phyloP scores from a whole-genome alignment of 2,329 filamentous ascomycete genomes.

The Diatrype stigma region DNA sequence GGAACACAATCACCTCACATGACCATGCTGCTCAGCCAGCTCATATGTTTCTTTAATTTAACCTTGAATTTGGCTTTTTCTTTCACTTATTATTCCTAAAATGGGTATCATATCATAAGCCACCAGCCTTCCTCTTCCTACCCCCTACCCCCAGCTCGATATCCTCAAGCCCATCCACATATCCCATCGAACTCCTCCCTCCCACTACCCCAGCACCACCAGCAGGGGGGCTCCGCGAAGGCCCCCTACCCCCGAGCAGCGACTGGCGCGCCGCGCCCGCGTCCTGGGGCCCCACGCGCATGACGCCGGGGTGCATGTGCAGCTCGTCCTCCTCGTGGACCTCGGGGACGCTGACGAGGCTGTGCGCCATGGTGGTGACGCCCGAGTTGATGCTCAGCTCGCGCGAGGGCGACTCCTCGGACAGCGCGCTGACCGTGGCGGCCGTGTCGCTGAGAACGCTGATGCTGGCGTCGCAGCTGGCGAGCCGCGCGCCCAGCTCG shows the following conservation, averaged over 20 bases:
- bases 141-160: constrained; percentile 17
- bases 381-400: neutral
- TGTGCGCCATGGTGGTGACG: constrained; percentile 15
- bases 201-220: neutral
- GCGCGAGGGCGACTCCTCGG: neutral
- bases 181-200: constrained; percentile 5
- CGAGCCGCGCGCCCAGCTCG: constrained; percentile 18
- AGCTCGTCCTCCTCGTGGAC: constrained; percentile 22
- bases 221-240: constrained; percentile 3
- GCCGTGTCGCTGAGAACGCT: constrained; percentile 4
- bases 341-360: constrained; percentile 26
- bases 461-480: constrained; percentile 22
- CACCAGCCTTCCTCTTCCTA: constrained; percentile 9
- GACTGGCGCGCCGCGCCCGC: constrained; percentile 5
- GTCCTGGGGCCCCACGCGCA: neutral
- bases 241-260: constrained; percentile 5
- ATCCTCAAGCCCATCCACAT: constrained; percentile 19
- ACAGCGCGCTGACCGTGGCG: neutral
- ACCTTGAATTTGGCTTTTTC: neutral
- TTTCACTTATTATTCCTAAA: neutral
- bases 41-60: no score
- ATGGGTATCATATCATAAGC: constrained; percentile 10
- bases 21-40: no score
- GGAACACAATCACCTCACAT: no score
- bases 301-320: neutral